Percentiles rank a stretch among this genome's conserved stretches.
phyloP scores from a whole-genome alignment of 768 basidiomycete species.

The Suillus alpinus region DNA sequence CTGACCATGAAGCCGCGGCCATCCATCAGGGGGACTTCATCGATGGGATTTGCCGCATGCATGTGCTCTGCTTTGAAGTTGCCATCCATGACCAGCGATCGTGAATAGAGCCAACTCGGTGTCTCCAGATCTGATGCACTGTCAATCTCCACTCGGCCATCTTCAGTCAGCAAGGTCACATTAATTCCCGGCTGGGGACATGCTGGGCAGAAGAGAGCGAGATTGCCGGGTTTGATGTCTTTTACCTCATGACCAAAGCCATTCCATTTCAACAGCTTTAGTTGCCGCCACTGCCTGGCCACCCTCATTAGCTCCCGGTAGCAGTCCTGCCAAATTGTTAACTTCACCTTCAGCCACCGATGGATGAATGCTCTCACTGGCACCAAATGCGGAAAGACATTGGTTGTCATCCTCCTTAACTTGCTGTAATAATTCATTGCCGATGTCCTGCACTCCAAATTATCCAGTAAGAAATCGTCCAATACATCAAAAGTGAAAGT shows the following conservation, averaged over 20 bases:
- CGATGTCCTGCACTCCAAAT: not conserved
- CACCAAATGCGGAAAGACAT: not conserved
- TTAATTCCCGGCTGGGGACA: slow-evolving; percentile 29
- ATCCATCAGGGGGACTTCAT: too few species aligned
- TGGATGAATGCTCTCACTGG: slow-evolving; percentile 1
- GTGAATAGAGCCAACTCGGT: not conserved
- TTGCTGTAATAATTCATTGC: slow-evolving; percentile 11
- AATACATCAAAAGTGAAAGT: slow-evolving; percentile 21
- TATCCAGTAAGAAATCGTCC: slow-evolving; percentile 9
- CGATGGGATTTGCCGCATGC: too few species aligned
- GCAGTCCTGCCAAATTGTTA: slow-evolving; percentile 5
- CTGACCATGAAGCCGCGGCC: too few species aligned
- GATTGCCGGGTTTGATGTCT: not conserved
- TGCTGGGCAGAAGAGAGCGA: not conserved
- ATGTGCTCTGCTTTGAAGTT: too few species aligned
- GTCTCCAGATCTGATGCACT: too few species aligned
- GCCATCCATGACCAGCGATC: not conserved
- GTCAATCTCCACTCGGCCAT: too few species aligned
- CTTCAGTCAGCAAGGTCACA: slow-evolving; percentile 3
- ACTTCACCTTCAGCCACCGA: too few species aligned
- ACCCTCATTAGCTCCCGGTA: slow-evolving; percentile 18
- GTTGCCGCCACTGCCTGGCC: slow-evolving; percentile 14
- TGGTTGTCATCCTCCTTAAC: not conserved
- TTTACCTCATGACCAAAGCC: not conserved
- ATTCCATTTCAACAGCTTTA: not conserved